Evolutionary conservation across 345 rosid species (phyloP).

Genomic region (Alliaria petiolata): DNA sequence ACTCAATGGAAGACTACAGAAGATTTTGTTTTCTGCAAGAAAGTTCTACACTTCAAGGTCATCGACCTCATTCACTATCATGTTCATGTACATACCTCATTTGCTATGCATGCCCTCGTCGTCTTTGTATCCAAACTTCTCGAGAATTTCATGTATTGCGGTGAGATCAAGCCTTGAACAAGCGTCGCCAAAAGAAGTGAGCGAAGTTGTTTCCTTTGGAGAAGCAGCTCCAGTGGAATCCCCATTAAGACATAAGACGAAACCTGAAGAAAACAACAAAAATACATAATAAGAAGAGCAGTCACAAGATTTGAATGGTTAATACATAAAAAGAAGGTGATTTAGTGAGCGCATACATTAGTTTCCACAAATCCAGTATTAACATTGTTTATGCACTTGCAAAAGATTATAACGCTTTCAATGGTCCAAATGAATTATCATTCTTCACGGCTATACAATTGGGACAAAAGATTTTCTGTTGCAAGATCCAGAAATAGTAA

Average conservation of each 20-base stretch:
- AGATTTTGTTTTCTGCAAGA: not conserved
- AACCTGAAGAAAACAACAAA: slow-evolving; percentile 39
- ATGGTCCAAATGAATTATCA: too few relatives aligned
- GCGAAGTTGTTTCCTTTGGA: slow-evolving; percentile 37
- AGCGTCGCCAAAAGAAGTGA: slow-evolving; percentile 76
- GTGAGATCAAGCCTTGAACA: slow-evolving; percentile 77
- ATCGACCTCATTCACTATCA: not conserved
- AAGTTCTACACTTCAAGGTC: not conserved
- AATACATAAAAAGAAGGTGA: not conserved
- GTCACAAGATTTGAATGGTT: not conserved
- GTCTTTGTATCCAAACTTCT: slow-evolving; percentile 71
- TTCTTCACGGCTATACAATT: too few relatives aligned
- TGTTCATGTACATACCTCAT: slow-evolving; percentile 51
- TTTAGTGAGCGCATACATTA: slow-evolving; percentile 39
- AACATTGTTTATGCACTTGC: too few relatives aligned
- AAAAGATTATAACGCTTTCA: too few relatives aligned
- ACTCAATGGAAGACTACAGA: not conserved
- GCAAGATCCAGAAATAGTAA: too few relatives aligned
- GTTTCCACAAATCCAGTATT: too few relatives aligned
- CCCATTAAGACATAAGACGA: slow-evolving; percentile 66
- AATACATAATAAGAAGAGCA: not conserved
- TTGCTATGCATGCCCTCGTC: slow-evolving; percentile 80
- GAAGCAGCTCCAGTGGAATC: slow-evolving; percentile 50
- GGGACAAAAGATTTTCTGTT: too few relatives aligned
- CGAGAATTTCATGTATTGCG: slow-evolving; percentile 73